Evolutionary conservation across 495 filamentous ascomycete species (phyloP), one percentile per base, ranked within the genome.

Genomic region (Lasiosphaeriaceae sp.): DNA sequence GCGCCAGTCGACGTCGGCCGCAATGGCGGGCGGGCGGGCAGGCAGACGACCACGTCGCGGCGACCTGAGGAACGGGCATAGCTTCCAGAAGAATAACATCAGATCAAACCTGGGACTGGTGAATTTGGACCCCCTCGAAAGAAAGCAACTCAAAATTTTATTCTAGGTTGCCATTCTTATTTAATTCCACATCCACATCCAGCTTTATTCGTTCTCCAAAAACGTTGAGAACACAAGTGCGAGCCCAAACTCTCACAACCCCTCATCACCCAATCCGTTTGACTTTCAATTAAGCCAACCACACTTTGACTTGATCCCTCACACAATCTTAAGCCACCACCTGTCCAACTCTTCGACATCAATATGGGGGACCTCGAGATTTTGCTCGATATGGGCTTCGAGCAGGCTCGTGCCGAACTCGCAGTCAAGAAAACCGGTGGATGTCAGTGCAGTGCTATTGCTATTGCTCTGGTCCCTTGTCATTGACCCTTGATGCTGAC

Each of bases 381-480:
- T 63, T 86, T 98, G 67, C 67, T 95, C 62, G 92, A 95, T 53
- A 97, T 97, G 92, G 94, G 94, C 65, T 98, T 98, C 61, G 90
- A 96, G 57, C 79, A 83, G 64, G 83, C 88, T 59, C 80, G 86
- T 62, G 88, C 90, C 34, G 81, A 90, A 71, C 68, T 97, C 19
- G 94, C 95, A 34, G 78, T 95, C 52, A 86, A 90, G 66, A 88
- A 88, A 66, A 80, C 85, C 31, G 87, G 89, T 49, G 84, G 86
- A 50, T 67, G 92, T 92, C 71, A 74, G 89, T 80, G 19, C 51
- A 29, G 29, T 49, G 50, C 2, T 24, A 35, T 44, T 43, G 19
- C 17, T 53, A n/a, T 22, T n/a, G 1, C 9, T 12, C 8, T 1
- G 39, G 5, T 11, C 39, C 14, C 39, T 5, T 43, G 16, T 12